Evolutionary conservation across 2,329 filamentous ascomycete genomes (phyloP), one percentile per base, ranked within the genome.

Genomic region (Diaporthe humulicola): DNA sequence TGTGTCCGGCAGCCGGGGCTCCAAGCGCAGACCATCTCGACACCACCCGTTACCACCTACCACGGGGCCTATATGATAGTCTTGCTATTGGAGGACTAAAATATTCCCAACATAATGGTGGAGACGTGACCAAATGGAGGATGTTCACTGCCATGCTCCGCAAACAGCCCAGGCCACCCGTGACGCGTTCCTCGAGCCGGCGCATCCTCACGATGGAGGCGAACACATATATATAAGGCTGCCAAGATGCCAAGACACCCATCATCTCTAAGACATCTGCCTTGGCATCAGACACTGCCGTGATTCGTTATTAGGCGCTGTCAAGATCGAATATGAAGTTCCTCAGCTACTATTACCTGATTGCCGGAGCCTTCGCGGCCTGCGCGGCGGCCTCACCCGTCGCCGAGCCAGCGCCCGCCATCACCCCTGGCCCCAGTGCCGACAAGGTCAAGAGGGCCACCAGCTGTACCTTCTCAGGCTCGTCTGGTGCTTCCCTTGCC

Each of bases 401-500:
- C 17, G 74, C 71, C 61, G 38, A 64, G 61, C 71, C 67, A 1
- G 71, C 12, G 1, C 74, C 71, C 2, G 66, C 57, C 56, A 60
- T 70, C 66, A 74, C 71, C 36, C 72, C 74, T 36, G 60, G 54
- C n/a, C 74, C 72, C 19, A 58, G 56, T 33, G 36, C 74, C 25
- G 38, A 40, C 1, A 48, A 61, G 42, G 28, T 70, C 61, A 66
- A 70, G 30, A 75, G 71, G 30, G 76, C 75, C 25, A 79, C 76
- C 15, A 74, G 77, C 76, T 92, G 90, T 82, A 91, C 88, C 17
- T 90, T 92, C 79, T 89, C 86, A 33, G 85, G 86, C 69, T 87
- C 88, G 66, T 84, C 85, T 6, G 74, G 74, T 12, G 66, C 66
- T 25, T 71, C 74, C 17, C 78, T 84, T 6, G 88, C 87, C 57